phyloP scores from a whole-genome alignment of 768 basidiomycete species.

The Gelatoporia subvermispora region DNA sequence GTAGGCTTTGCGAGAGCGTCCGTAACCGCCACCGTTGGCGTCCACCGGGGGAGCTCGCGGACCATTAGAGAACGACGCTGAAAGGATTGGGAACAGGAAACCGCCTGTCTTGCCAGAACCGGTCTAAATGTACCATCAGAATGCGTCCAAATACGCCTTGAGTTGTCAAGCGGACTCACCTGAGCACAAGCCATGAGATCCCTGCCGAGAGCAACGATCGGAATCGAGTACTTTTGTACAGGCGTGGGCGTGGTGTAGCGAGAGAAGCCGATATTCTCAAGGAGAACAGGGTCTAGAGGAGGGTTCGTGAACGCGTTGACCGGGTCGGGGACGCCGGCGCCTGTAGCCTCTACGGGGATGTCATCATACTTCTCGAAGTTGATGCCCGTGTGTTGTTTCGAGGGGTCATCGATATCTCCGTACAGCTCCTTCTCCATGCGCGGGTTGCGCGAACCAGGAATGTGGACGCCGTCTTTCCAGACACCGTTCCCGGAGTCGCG shows the following conservation, averaged over 20 bases:
- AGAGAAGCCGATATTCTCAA: slow-evolving; percentile 92
- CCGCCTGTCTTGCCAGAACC: slow-evolving; percentile 99
- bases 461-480: slow-evolving; percentile 89
- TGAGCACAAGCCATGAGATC: slow-evolving; percentile 96
- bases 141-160: slow-evolving; percentile 7
- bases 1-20: slow-evolving; percentile 81
- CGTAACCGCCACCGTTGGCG: slow-evolving; percentile 42
- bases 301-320: slow-evolving; percentile 81
- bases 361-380: slow-evolving; percentile 99
- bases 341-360: slow-evolving; percentile 98
- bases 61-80: slow-evolving; percentile 82
- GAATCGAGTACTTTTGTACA: slow-evolving; percentile 99
- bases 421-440: slow-evolving; percentile 96
- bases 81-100: slow-evolving; percentile 98
- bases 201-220: slow-evolving; percentile 87
- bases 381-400: slow-evolving; percentile 93
- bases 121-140: slow-evolving; percentile 54
- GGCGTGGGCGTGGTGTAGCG: slow-evolving; percentile 95
- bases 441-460: slow-evolving; percentile 76
- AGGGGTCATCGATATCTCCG: slow-evolving; percentile 80
- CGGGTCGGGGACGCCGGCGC: slow-evolving; percentile 94
- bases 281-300: slow-evolving; percentile 86
- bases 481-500: slow-evolving; percentile 64
- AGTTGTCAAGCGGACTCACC: slow-evolving; percentile 36
- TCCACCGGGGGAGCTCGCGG: slow-evolving; percentile 68